phyloP scores from a whole-genome alignment of 139 green algal genomes.

The Edaphochlamys debaryana region DNA sequence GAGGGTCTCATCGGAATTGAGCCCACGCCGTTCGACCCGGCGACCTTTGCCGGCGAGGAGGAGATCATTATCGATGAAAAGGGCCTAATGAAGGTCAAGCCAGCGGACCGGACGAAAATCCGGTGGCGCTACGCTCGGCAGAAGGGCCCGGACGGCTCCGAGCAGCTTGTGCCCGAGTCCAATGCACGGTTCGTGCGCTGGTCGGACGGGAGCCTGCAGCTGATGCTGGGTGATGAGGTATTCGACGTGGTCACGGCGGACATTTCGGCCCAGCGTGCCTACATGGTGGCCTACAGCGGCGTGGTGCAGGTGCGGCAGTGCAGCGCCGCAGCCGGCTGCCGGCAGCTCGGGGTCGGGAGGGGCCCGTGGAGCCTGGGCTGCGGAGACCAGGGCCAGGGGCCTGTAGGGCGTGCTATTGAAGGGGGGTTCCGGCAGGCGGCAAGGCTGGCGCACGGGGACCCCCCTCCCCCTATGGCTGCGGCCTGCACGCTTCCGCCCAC shows the following conservation, averaged over 20 bases:
- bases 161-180: slow-evolving; percentile 63
- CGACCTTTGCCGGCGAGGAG: slow-evolving; percentile 61
- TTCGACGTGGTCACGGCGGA: slow-evolving; percentile 74
- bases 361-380: no score
- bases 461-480: no score
- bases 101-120: slow-evolving; percentile 40
- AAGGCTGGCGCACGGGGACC: no score
- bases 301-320: slow-evolving; percentile 58
- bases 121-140: slow-evolving; percentile 24
- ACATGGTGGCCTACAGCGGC: slow-evolving; percentile 66
- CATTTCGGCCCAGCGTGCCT: slow-evolving; percentile 65
- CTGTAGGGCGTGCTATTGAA: no score
- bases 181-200: slow-evolving; percentile 85
- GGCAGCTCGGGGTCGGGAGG: no score
- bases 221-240: slow-evolving; percentile 82
- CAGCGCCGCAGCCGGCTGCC: no score
- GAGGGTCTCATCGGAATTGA: slow-evolving; percentile 79
- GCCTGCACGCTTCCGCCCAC: no score
- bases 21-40: slow-evolving; percentile 67
- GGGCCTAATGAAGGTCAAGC: slow-evolving; percentile 27
- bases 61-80: slow-evolving; percentile 61
- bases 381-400: no score
- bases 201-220: slow-evolving; percentile 78
- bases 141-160: slow-evolving; percentile 8
- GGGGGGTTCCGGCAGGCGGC: no score